These are phyloP conservation scores for Fonsecaea pugnacius DNA, from an alignment of 2,329 filamentous ascomycete genomes.

Conservation along the genomic window DNA sequence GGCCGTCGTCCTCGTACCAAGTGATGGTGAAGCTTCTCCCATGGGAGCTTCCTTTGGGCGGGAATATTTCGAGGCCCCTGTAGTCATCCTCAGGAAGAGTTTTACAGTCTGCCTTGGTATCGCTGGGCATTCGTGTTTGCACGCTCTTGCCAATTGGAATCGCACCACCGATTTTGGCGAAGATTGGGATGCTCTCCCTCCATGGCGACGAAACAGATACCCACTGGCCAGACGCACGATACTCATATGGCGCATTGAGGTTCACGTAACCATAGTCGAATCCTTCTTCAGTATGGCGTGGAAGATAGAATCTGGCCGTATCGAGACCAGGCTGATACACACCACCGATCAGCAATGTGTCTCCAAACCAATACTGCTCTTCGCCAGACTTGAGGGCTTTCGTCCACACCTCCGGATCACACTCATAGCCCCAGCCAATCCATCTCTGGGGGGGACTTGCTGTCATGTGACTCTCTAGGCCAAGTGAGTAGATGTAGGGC, in stretches of 20 bases:
- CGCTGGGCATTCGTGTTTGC: slow-evolving; percentile 59
- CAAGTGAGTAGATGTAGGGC: slow-evolving; percentile 71
- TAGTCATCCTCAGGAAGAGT: slow-evolving; percentile 58
- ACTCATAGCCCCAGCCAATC: slow-evolving; percentile 74
- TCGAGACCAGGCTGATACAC: slow-evolving; percentile 66
- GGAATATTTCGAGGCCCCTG: slow-evolving; percentile 62
- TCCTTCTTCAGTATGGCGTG: slow-evolving; percentile 35
- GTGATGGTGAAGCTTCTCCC: slow-evolving; percentile 47
- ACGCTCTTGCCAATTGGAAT: slow-evolving; percentile 58
- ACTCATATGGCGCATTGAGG: slow-evolving; percentile 64
- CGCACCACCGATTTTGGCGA: slow-evolving; percentile 60
- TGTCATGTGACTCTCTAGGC: slow-evolving; percentile 63
- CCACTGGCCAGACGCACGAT: slow-evolving; percentile 61
- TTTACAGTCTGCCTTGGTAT: slow-evolving; percentile 50
- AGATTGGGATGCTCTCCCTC: slow-evolving; percentile 59
- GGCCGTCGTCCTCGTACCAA: slow-evolving; percentile 64
- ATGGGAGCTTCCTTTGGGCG: slow-evolving; percentile 50
- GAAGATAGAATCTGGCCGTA: slow-evolving; percentile 61
- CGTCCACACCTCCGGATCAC: slow-evolving; percentile 69
- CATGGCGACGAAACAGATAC: slow-evolving; percentile 56
- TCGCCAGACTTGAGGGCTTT: slow-evolving; percentile 65
- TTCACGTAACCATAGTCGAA: slow-evolving; percentile 65
- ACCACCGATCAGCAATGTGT: slow-evolving; percentile 67
- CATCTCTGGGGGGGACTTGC: slow-evolving; percentile 71
- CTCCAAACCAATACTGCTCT: slow-evolving; percentile 74